Base-by-base conservation (phyloP, 208 protist species). In the Acanthamoeba quina region DNA sequence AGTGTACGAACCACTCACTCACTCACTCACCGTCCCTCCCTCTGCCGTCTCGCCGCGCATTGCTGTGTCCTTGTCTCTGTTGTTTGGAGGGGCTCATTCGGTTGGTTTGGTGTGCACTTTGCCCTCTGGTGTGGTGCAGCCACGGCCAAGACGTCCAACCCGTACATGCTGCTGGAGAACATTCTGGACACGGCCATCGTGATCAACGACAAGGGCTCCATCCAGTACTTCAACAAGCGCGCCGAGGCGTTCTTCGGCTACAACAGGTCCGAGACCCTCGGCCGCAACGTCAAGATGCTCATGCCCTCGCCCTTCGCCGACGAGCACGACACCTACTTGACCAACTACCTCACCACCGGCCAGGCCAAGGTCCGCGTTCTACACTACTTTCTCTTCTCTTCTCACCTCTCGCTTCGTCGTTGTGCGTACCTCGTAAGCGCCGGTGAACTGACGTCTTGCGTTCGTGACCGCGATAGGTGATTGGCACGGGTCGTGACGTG, bases 301-400 rank as follows among this genome's bases (percentile, higher is more conserved):
- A 94, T 94, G 90, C 90, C 90, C n/a, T 60, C 49, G 21, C 47
- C 68, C 9, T 58, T 93, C 31, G 44, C 29, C 34, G 66, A 78
- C 17, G 47, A 80, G 49, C 90, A 94, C 72, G 90, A 94, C 56
- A 21, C 9, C 34, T 94, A 94, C 52, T 5, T 94, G 17, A 94
- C 24, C n/a, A 86, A 80, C 34, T 94, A 94, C 74, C 47, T 88
- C n/a, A 19, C 90, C 66, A 89, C 90, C 15, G 90, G 90, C 34
- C 21, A 88, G 72, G 90, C 90, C 72, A 94, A 94, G 68, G 47
- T 93, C 7, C 56, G 56, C n/a, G 17, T 19, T 26, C n/a, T 62
- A 24, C 5, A 19, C 13, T 62, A 60, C 6, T 62, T 62, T 19
- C 6, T 26, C n/a, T 17, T 5, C 56, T 62, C 56, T 62, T 62